phyloP scores from a whole-genome alignment of 2,329 filamentous ascomycete species.

The Didymella pinodella region DNA sequence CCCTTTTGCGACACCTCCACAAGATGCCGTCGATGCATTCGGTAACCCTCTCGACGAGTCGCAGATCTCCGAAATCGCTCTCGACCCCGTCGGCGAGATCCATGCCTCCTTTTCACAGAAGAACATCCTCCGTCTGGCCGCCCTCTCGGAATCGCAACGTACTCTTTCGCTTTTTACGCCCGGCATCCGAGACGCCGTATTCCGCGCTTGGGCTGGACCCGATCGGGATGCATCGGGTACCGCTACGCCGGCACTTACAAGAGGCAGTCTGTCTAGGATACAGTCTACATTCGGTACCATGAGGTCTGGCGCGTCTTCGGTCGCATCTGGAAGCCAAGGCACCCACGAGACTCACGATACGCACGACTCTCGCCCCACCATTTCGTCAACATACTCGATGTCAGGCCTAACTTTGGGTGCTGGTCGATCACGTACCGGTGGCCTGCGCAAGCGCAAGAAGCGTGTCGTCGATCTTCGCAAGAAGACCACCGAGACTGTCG shows the following conservation, averaged over 20 bases:
- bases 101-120: constrained; percentile 95
- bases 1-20: constrained; percentile 80
- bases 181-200: constrained; percentile 87
- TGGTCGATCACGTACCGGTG: constrained; percentile 66
- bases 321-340: constrained; percentile 57
- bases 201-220: constrained; percentile 87
- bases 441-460: constrained; percentile 80
- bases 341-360: constrained; percentile 40
- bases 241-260: constrained; percentile 53
- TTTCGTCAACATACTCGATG: constrained; percentile 65
- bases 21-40: constrained; percentile 81
- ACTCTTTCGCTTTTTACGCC: constrained; percentile 93
- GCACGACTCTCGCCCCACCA: constrained; percentile 70
- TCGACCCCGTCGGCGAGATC: constrained; percentile 81
- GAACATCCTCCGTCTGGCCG: constrained; percentile 83
- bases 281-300: constrained; percentile 58
- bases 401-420: constrained; percentile 70
- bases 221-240: constrained; percentile 69
- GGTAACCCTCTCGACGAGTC: constrained; percentile 79
- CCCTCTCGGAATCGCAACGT: constrained; percentile 85
- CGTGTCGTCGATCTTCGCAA: constrained; percentile 82
- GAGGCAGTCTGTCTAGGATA: constrained; percentile 56
- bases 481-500: constrained; percentile 60
- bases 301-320: constrained; percentile 53
- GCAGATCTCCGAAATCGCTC: constrained; percentile 76